A percentile compares a stretch with the other conserved stretches of the same genome.
These are phyloP conservation scores for Fraxinus paxiana DNA, from an alignment of 305 asterid genomes.

Conservation along the genomic window DNA sequence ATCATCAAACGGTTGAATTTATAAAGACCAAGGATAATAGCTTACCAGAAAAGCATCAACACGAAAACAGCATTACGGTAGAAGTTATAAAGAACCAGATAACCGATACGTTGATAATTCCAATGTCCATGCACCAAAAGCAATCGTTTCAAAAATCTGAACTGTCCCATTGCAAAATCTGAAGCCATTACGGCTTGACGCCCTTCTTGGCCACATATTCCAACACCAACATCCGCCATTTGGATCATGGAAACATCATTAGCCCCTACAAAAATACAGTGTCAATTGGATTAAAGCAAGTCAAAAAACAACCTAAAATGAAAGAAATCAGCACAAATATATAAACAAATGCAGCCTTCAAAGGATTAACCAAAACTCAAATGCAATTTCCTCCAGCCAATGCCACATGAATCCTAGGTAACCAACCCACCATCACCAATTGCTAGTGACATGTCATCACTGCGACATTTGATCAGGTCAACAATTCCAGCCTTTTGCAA, in stretches of 20 bases:
- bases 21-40: constrained; percentile 18
- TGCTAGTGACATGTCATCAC: constrained; percentile 95
- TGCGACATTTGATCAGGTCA: constrained; percentile 81
- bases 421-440: constrained; percentile 87
- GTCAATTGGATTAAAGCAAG: constrained; percentile 26
- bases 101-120: constrained; percentile 91
- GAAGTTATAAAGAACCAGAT: constrained; percentile 79
- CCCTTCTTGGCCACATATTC: constrained; percentile 96
- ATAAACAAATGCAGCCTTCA: constrained; percentile 11
- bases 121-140: constrained; percentile 98
- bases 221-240: constrained; percentile 99
- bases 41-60: constrained; percentile 89
- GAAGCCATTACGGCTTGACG: constrained; percentile 99
- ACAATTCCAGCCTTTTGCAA: constrained; percentile 98
- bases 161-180: constrained; percentile 96
- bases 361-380: constrained; percentile 12
- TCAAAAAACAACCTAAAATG: constrained; percentile 12
- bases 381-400: constrained; percentile 16
- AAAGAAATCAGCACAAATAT: neutral
- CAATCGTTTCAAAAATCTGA: constrained; percentile 71
- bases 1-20: constrained; percentile 15
- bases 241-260: constrained; percentile 99
- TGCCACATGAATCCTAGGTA: constrained; percentile 13
- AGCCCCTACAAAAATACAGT: constrained; percentile 52
- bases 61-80: constrained; percentile 94